Percentiles rank a stretch among this genome's conserved stretches.
Conservation (phyloP, 2,329 filamentous ascomycete species). For the Colletotrichum musicola region DNA sequence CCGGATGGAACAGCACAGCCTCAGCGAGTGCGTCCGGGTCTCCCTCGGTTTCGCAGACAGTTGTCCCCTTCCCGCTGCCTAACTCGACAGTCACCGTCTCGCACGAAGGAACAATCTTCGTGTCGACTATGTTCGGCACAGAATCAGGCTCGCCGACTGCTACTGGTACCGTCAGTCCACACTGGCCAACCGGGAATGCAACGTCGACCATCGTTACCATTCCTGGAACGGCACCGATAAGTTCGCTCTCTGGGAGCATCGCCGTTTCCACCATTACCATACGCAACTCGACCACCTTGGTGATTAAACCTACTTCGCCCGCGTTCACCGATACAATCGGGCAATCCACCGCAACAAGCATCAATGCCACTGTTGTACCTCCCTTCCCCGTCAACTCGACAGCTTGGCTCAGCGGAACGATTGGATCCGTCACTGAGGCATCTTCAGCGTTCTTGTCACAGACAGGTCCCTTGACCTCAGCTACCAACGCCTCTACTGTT, state of each 20-base stretch:
- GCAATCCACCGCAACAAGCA: not conserved
- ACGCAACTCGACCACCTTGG: not conserved
- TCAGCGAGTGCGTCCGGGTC: not conserved
- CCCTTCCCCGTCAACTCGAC: slow-evolving; percentile 20
- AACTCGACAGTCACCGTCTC: slow-evolving; percentile 15
- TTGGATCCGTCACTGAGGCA: slow-evolving; percentile 23
- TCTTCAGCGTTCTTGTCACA: not conserved
- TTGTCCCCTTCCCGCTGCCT: not conserved
- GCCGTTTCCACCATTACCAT: not conserved
- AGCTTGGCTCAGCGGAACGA: slow-evolving; percentile 8
- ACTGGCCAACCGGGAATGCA: not conserved
- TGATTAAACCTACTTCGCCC: not conserved
- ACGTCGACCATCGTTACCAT: not conserved
- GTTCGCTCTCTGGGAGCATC: no score
- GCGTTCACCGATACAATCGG: not conserved
- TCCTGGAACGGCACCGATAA: not conserved
- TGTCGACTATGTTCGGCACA: not conserved
- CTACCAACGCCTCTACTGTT: not conserved
- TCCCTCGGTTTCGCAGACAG: not conserved
- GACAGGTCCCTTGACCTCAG: not conserved
- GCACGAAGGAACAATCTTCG: slow-evolving; percentile 3
- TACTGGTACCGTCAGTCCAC: not conserved
- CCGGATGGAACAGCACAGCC: slow-evolving; percentile 6
- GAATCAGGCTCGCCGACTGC: not conserved
- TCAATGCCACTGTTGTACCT: not conserved